phyloP scores from a whole-genome alignment of 2,329 filamentous ascomycete species.

The Botryotinia narcissicola region DNA sequence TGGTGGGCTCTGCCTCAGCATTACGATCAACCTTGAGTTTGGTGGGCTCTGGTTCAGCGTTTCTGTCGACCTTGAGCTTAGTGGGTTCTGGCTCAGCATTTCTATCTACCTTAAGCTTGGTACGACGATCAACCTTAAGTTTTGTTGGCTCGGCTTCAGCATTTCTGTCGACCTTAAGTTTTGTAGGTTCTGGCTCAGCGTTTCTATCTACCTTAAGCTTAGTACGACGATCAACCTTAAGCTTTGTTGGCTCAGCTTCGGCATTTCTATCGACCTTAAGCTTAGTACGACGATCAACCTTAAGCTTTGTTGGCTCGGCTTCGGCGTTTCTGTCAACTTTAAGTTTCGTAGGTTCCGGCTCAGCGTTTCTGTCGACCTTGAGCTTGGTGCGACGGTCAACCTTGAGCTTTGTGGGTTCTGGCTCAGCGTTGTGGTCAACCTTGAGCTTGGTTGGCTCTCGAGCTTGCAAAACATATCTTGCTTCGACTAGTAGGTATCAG shows the following conservation, averaged over 20 bases:
- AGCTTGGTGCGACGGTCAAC: not conserved
- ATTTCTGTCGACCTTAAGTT: not conserved
- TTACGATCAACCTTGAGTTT: not conserved
- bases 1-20: no score
- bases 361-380: not conserved
- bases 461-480: not conserved
- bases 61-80: not conserved
- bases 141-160: not conserved
- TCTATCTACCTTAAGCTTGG: no score
- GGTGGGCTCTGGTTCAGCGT: not conserved
- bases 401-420: not conserved
- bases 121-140: not conserved
- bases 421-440: not conserved
- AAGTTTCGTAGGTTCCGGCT: not conserved
- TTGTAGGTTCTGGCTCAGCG: accelerated
- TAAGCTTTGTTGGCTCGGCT: not conserved
- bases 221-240: no score
- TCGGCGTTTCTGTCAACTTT: not conserved
- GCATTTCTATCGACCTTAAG: not conserved
- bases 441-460: not conserved
- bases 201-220: not conserved
- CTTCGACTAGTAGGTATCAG: not conserved
- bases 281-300: no score
- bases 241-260: no score
- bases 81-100: not conserved